These are phyloP conservation scores for Aquilaria yunnanensis DNA, from an alignment of 345 rosid genomes.

Conservation along the genomic window DNA sequence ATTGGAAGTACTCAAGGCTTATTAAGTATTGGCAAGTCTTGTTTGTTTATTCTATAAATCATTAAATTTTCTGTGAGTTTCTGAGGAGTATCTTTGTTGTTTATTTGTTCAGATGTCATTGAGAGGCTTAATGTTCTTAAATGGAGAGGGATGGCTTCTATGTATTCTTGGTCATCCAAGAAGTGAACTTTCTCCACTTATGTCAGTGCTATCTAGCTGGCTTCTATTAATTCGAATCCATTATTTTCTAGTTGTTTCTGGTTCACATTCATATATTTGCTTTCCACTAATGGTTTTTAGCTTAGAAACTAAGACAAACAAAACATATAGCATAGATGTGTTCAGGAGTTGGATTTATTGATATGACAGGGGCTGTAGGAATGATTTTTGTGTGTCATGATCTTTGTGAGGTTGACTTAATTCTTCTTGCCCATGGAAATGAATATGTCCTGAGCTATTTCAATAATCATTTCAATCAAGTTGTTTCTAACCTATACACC, in stretches of 20 bases:
- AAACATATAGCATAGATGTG: no score
- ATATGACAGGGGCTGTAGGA: slow-evolving; percentile 74
- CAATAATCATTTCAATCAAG: slow-evolving; percentile 61
- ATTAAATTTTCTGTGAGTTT: not conserved
- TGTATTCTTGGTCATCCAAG: slow-evolving; percentile 93
- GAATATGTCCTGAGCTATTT: slow-evolving; percentile 85
- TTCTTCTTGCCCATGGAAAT: slow-evolving; percentile 80
- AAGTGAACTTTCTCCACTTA: slow-evolving; percentile 32
- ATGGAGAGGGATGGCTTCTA: slow-evolving; percentile 88
- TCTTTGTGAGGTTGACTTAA: slow-evolving; percentile 71
- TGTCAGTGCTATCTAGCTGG: no score
- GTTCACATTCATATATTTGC: not conserved
- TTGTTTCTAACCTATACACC: slow-evolving; percentile 64
- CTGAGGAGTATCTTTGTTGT: slow-evolving; percentile 3
- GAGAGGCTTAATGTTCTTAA: slow-evolving; percentile 82
- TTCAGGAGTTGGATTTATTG: no score
- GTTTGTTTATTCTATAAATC: not conserved
- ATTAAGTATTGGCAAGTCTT: not conserved
- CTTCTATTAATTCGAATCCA: no score
- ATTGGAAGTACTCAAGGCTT: not conserved
- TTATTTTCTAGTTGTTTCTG: not conserved
- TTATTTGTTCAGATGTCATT: slow-evolving; percentile 53
- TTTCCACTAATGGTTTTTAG: not conserved
- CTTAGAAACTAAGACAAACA: no score
- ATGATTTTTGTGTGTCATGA: slow-evolving; percentile 99